Evolutionary conservation across 2,329 filamentous ascomycete species (phyloP).

Genomic region (Scedosporium dehoogii): DNA sequence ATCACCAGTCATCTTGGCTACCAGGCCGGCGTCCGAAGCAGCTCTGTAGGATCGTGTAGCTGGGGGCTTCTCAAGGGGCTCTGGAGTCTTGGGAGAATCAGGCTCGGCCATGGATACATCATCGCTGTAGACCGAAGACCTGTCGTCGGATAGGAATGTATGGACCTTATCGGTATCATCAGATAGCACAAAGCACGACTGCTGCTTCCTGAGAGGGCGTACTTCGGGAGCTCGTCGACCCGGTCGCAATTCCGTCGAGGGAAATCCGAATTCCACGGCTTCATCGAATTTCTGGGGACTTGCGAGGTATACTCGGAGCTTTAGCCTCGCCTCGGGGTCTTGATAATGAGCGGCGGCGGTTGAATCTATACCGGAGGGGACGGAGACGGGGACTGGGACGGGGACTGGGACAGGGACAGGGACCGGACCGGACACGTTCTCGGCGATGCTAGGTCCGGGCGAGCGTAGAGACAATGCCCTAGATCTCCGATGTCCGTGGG

Average conservation of each 20-base stretch:
- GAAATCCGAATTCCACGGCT: conserved; percentile 87
- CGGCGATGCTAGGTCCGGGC: conserved; percentile 19
- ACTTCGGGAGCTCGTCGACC: conserved; percentile 22
- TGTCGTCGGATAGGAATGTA: conserved; percentile 50
- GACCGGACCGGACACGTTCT: conserved; percentile 8
- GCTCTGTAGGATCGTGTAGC: conserved; percentile 18
- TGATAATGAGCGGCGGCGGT: conserved; percentile 71
- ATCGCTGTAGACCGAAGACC: conserved; percentile 44
- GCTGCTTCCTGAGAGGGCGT: conserved; percentile 12
- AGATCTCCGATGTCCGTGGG: conserved; percentile 40
- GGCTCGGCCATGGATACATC: conserved; percentile 44
- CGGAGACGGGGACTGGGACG: neutral
- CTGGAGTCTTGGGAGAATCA: conserved; percentile 50
- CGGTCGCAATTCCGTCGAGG: conserved; percentile 42
- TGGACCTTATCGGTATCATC: conserved; percentile 35
- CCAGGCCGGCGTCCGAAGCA: conserved; percentile 11
- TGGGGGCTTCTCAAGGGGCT: conserved; percentile 31
- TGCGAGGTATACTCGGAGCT: conserved; percentile 74
- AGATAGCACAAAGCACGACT: neutral
- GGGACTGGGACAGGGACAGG: conserved; percentile 5
- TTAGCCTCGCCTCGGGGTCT: conserved; percentile 78
- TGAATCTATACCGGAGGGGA: conserved; percentile 44
- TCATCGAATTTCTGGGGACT: conserved; percentile 95
- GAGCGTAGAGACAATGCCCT: conserved; percentile 44
- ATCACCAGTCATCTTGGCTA: conserved; percentile 26